Evolutionary conservation across 768 basidiomycete species (phyloP), one percentile per base, ranked within the genome.

Genomic region (Lactifluus piperatus): DNA sequence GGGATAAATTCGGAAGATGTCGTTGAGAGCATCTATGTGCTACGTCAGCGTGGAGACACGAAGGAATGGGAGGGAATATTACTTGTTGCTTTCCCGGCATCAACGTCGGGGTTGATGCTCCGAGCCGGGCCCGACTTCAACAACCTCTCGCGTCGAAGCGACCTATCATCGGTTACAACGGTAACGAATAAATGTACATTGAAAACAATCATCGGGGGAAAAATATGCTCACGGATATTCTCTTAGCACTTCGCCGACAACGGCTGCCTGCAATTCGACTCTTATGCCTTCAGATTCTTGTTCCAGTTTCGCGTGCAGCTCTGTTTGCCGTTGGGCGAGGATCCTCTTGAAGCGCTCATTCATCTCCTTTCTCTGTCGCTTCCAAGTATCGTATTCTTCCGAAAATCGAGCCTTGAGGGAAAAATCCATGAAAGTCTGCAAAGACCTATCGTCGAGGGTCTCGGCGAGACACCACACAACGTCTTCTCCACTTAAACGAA

Each of bases 391-490:
- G 14, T 36, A 52, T 30, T 51, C 60, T 1, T 51, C 26, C 18
- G 36, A 44, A 45, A 52, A 61, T 24, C 44, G 36, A 26, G 36
- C 27, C 0, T 9, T 32, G 45, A 56, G 50, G 9, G 30, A 27
- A 7, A 61, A 2, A 5, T n/a, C 16, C 50, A 61, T 56, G 29
- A 61, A 52, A 1, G 44, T 34, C 22, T 47, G 43, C 14, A 61
- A 32, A 7, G 60, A 34, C 16, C 26, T 32, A n/a, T 61, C 60
- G 1, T 61, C 60, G n/a, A 61, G 51, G 6, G 36, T 22, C 29
- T 61, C 55, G 1, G 60, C 56, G 49, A 61, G 50, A 43, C 54
- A 61, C 9, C 56, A 20, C 7, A 34, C 22, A 34, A 46, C 60
- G 4, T 61, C 55, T 16, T 56, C 45, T 27, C 5, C 55, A 30